Evolutionary conservation across 2,329 filamentous ascomycete genomes (phyloP), one percentile per base, ranked within the genome.

Genomic region (Saccharata proteae): DNA sequence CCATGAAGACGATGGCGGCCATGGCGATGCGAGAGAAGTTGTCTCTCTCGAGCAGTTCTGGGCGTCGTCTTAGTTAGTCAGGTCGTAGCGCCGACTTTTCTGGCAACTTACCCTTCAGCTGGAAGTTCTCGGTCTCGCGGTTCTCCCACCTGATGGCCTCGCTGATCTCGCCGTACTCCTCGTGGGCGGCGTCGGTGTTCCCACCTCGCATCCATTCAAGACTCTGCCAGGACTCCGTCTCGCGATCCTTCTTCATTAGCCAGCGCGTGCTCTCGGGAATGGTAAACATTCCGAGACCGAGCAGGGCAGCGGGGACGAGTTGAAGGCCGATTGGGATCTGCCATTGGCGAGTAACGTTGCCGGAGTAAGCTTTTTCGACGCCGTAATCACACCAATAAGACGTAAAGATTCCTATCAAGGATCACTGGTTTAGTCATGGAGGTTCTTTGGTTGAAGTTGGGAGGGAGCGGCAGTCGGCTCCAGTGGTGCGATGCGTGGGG

Each of bases 241-340:
- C 73, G 1, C 69, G 62, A 38, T 73, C 74, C 40, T 73, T 64
- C 11, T 65, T 64, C 6, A 76, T 75, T 4, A 80, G 58, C 76
- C 76, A 80, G 23, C 77, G 64, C 2, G 76, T 76, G 29, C 62
- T 75, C 17, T 46, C 38, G n/a, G 40, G 38, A 4, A 46, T 32
- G 17, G 49, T 48, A 28, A 51, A 34, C 41, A 52, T 45, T 30
- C 42, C 46, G 26, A 44, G 29, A 28, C 49, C 45, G 12, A 54
- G 45, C 15, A 51, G 28, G 11, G 46, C 40, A 2, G 41, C 49
- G n/a, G 51, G 48, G 12, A 52, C 34, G 34, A 50, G 45, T 29
- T 54, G 51, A 9, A 54, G 40, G 0, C 62, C 67, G 32, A 73
- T 59, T 1, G 67, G 68, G 16, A 71, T 59, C 46, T 70, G 67